Base-by-base conservation (phyloP, 176 grass and related monocot species). In the Carex scoparia region DNA sequence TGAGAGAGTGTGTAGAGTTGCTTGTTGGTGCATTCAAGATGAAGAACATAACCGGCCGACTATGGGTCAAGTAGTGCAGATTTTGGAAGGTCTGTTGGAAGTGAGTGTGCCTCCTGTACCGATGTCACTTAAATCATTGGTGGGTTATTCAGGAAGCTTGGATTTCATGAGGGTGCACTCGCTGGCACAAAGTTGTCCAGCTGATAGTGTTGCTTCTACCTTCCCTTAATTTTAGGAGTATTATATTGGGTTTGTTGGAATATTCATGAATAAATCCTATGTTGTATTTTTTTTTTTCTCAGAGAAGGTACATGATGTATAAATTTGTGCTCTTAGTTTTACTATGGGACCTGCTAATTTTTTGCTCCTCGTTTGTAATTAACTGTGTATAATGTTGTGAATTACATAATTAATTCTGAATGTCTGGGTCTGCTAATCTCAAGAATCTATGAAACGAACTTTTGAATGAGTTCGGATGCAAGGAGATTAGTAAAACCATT, bases 21-120 rank as follows among this genome's bases (percentile, higher is more conserved):
- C 89, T 12, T 89, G 89, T 76, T 94, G 89, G 89, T 94, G 92
- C 69, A 81, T 94, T n/a, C 92, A 94, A 80, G 89, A 90, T 57
- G 46, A 81, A 10, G 88, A 90, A 35, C 79, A 71, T 4, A 7
- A 62, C 49, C 80, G 87, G 44, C 87, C 90, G 2, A 38, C 87
- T 3, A 92, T 89, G 90, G 75, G 55, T 27, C 81, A 79, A 71
- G 84, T 92, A 33, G 84, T 89, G 4, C 87, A 85, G 44, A 84
- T 73, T 53, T 84, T 92, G 14, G 90, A 87, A 35, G 90, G 90
- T 0, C 67, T 84, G 11, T 15, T 89, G 9, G 3, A 12, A 1
- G 9, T 89, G 30, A 63, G 84, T 5, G 57, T 89, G 71, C 90
- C 90, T 4, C 90, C 90, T 35, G 23, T 92, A 35, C 90, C 90